phyloP scores from a whole-genome alignment of 371 early-diverging fungal species.

The Mortierella sp. region DNA sequence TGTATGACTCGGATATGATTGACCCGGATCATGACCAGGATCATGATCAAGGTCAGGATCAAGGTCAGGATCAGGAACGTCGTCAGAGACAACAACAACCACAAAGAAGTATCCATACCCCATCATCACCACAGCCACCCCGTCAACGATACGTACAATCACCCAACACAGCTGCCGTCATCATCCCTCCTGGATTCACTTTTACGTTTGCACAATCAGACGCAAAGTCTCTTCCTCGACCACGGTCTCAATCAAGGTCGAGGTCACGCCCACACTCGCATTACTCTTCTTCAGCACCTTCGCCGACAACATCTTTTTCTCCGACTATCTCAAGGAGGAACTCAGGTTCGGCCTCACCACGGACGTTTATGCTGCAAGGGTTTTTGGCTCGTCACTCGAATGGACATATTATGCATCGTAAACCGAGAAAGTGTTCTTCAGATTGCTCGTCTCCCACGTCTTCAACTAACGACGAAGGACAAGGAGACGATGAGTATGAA shows the following conservation, averaged over 20 bases:
- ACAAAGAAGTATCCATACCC: too few species aligned
- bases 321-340: constrained; percentile 4
- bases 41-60: too few species aligned
- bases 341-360: neutral
- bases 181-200: too few species aligned
- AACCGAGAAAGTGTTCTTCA: constrained; percentile 9
- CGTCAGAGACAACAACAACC: too few species aligned
- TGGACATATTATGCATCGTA: constrained; percentile 27
- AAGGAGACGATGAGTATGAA: neutral
- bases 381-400: constrained; percentile 30
- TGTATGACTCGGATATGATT: too few species aligned
- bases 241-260: neutral
- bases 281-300: neutral
- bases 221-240: neutral
- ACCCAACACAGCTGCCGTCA: too few species aligned
- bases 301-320: constrained; percentile 4
- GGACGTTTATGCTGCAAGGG: constrained; percentile 18
- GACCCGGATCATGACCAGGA: too few species aligned
- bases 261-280: neutral
- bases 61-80: too few species aligned
- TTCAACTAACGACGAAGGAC: neutral
- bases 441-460: neutral
- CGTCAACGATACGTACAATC: too few species aligned
- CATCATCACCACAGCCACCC: too few species aligned
- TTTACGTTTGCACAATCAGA: neutral